Base-by-base conservation (phyloP, 2,329 filamentous ascomycete genomes). In the Calcarisporium arbuscula region DNA sequence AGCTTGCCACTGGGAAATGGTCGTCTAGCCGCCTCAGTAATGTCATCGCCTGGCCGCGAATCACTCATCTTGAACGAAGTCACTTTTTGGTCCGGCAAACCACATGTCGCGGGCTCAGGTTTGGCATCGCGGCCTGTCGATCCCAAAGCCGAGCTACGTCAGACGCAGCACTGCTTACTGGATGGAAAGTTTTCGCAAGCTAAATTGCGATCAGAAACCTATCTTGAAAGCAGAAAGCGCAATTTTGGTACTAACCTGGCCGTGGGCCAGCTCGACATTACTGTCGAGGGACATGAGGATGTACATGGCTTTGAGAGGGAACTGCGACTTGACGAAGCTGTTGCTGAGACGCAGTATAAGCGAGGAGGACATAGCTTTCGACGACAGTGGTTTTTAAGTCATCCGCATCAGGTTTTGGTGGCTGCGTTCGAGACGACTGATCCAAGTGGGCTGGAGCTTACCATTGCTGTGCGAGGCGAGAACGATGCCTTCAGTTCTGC, bases 211-310 rank as follows among this genome's bases (percentile, higher is more conserved):
- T 35, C 36, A n/a, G 21, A 39, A 11, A 30, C 30, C 17, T 39
- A 19, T 14, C 18, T 39, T 5, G 22, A 36, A n/a, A 39, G 36
- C 21, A 30, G 28, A 9, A 39, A 39, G 19, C 16, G 7, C 14
- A 39, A 39, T 19, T 39, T 39, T 12, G 36, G 36, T 17, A 39
- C 36, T 18, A 39, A 39, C 8, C 32, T 39, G 8, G 36, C 30
- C 5, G 28, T 39, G 18, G 36, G 36, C 3, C 23, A 19, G 4
- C 33, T 39, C 9, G 27, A 39, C 6, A 36, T 36, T 27, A 12
- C 5, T 12, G 19, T 39, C 8, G 29, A 12, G 3, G 36, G 32
- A 8, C 36, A 39, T 6, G 36, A n/a, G 23, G 26, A 12, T 12
- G 16, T 39, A 8, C 10, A 11, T 6, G 25, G 15, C 6, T 39